Conservation (phyloP, 1,284 basidiomycete species). For the Ceratobasidium sp. region DNA sequence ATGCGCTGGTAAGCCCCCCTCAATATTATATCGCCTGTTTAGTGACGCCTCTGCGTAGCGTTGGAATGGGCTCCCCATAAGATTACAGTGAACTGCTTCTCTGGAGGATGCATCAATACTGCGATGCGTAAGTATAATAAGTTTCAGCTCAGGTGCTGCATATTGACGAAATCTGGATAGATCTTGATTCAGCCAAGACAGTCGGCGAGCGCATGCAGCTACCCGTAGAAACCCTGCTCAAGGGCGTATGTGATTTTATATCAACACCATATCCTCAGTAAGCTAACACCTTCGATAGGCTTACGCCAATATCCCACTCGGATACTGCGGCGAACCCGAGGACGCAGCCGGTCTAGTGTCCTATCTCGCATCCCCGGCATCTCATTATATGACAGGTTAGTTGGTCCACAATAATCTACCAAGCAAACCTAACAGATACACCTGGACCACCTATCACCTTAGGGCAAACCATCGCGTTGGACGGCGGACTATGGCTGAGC, state of each 20-base stretch:
- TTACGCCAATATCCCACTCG: conserved; percentile 40
- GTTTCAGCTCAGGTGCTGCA: too few species aligned
- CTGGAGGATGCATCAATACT: conserved; percentile 51
- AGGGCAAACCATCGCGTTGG: conserved; percentile 40
- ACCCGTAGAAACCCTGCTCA: conserved; percentile 37
- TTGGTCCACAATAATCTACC: conserved; percentile 51
- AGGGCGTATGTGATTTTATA: conserved; percentile 38
- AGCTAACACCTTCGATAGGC: conserved; percentile 19
- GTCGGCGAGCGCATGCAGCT: conserved; percentile 38
- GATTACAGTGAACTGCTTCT: conserved; percentile 53
- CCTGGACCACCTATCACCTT: background rate
- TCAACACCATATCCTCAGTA: background rate
- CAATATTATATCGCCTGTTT: background rate
- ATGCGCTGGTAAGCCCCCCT: conserved; percentile 39
- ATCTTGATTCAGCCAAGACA: conserved; percentile 18
- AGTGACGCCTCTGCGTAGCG: conserved; percentile 25
- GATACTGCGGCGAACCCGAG: conserved; percentile 50
- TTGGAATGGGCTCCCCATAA: conserved; percentile 51
- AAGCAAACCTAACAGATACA: conserved; percentile 48
- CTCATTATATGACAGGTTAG: conserved; percentile 53
- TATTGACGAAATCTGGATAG: conserved; percentile 25
- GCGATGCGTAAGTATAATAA: conserved; percentile 50
- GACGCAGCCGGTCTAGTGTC: conserved; percentile 52
- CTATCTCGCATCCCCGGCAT: conserved; percentile 51
- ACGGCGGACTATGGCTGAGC: conserved; percentile 38